Conservation (phyloP, 1,284 basidiomycete genomes). For the Afroboletus lepidellus region DNA sequence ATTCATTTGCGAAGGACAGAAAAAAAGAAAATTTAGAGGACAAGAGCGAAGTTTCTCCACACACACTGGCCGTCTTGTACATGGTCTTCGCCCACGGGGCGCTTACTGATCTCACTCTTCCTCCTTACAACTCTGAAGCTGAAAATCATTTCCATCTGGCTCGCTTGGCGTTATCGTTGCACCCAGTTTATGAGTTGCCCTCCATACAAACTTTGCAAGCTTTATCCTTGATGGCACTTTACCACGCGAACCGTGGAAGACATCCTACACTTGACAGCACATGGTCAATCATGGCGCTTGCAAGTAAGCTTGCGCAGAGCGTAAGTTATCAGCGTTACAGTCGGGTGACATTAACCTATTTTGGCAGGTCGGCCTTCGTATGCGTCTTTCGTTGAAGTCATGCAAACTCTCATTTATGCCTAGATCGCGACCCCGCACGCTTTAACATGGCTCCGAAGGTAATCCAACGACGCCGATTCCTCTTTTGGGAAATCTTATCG, state of each 20-base stretch:
- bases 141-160: constrained; percentile 59
- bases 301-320: constrained; percentile 55
- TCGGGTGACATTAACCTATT: constrained; percentile 11
- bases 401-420: constrained; percentile 8
- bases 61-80: constrained; percentile 56
- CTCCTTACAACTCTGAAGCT: constrained; percentile 57
- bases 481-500: constrained; percentile 61
- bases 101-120: constrained; percentile 60
- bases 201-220: constrained; percentile 63
- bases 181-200: constrained; percentile 62
- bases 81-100: constrained; percentile 60
- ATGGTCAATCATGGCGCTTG: constrained; percentile 51
- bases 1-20: constrained; percentile 49
- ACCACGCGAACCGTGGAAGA: constrained; percentile 52
- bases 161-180: constrained; percentile 54
- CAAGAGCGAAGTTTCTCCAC: constrained; percentile 42
- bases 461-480: constrained; percentile 49
- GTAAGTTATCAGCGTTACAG: constrained; percentile 37
- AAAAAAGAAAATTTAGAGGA: constrained; percentile 28
- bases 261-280: constrained; percentile 52
- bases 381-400: constrained; percentile 21
- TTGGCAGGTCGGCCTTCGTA: constrained; percentile 54
- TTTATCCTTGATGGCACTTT: constrained; percentile 51
- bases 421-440: constrained; percentile 60
- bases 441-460: constrained; percentile 55